phyloP scores from a whole-genome alignment of 1,284 basidiomycete genomes.

The Moesziomyces sp. region DNA sequence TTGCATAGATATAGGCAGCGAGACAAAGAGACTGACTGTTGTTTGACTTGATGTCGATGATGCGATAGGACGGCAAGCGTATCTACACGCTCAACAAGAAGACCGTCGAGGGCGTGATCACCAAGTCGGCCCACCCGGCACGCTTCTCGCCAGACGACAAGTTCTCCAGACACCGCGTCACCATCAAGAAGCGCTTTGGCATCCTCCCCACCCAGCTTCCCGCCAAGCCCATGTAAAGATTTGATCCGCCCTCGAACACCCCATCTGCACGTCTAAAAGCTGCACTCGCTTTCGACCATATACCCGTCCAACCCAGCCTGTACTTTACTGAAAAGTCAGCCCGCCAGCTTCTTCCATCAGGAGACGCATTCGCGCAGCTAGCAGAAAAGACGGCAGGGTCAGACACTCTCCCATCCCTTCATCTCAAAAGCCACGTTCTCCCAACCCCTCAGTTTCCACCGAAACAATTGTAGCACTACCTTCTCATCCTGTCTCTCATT shows the following conservation, averaged over 20 bases:
- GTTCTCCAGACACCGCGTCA: slow-evolving; percentile 66
- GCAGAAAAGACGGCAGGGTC: background rate
- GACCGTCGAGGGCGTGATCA: slow-evolving; percentile 58
- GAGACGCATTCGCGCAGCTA: no score
- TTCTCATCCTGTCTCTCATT: slow-evolving; percentile 6
- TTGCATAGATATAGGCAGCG: background rate
- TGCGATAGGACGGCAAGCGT: slow-evolving; percentile 63
- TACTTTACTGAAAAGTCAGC: no score
- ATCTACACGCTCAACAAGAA: slow-evolving; percentile 67
- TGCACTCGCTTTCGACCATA: slow-evolving; percentile 5
- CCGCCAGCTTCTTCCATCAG: no score
- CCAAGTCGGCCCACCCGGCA: slow-evolving; percentile 65
- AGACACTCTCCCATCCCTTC: slow-evolving; percentile 4
- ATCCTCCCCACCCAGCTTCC: slow-evolving; percentile 60
- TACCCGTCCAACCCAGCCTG: slow-evolving; percentile 29
- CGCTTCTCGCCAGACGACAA: slow-evolving; percentile 68
- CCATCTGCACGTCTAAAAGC: no score
- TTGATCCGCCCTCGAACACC: no score
- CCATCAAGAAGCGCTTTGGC: slow-evolving; percentile 66
- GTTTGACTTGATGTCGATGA: background rate
- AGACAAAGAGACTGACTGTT: no score
- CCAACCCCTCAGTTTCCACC: background rate
- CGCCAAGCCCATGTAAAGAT: slow-evolving; percentile 56
- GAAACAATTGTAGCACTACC: slow-evolving; percentile 27
- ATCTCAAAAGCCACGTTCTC: background rate